Conservation (phyloP, 2,329 filamentous ascomycete species). For the Stromatinia cepivora region DNA sequence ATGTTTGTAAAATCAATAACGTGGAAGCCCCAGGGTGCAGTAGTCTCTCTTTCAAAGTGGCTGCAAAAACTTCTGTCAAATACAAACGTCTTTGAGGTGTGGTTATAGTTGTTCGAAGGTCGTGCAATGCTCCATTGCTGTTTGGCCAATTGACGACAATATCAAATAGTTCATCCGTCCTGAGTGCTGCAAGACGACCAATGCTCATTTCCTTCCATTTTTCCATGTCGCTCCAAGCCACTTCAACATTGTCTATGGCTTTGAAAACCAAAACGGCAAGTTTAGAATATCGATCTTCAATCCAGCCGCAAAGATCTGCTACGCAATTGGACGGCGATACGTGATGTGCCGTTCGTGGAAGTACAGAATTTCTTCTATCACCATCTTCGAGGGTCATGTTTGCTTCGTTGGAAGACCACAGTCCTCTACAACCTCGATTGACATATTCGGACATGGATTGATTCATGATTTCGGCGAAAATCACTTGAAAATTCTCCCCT, state of each 20-base stretch:
- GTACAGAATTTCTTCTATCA: slow-evolving; percentile 31
- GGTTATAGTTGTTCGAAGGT: slow-evolving; percentile 69
- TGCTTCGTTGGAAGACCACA: slow-evolving; percentile 49
- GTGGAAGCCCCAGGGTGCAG: slow-evolving; percentile 77
- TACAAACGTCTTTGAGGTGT: slow-evolving; percentile 67
- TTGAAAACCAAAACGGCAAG: slow-evolving; percentile 62
- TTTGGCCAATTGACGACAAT: slow-evolving; percentile 75
- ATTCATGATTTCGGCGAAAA: slow-evolving; percentile 72
- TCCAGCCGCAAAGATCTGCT: slow-evolving; percentile 62
- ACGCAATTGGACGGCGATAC: slow-evolving; percentile 56
- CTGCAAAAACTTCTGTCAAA: slow-evolving; percentile 68
- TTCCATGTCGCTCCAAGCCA: slow-evolving; percentile 59
- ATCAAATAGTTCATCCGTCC: slow-evolving; percentile 74
- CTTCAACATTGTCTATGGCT: slow-evolving; percentile 37
- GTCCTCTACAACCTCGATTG: slow-evolving; percentile 58
- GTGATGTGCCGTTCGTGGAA: slow-evolving; percentile 38
- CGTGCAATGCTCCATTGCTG: slow-evolving; percentile 70
- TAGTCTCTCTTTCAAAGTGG: slow-evolving; percentile 63
- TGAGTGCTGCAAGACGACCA: slow-evolving; percentile 64
- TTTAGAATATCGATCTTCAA: slow-evolving; percentile 65
- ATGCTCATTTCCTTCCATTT: slow-evolving; percentile 72
- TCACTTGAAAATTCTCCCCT: slow-evolving; percentile 66
- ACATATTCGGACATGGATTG: slow-evolving; percentile 64
- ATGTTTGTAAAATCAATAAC: slow-evolving; percentile 71
- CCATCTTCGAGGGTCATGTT: slow-evolving; percentile 11